phyloP scores from a whole-genome alignment of 768 basidiomycete genomes.

The Naganishia antarctica region DNA sequence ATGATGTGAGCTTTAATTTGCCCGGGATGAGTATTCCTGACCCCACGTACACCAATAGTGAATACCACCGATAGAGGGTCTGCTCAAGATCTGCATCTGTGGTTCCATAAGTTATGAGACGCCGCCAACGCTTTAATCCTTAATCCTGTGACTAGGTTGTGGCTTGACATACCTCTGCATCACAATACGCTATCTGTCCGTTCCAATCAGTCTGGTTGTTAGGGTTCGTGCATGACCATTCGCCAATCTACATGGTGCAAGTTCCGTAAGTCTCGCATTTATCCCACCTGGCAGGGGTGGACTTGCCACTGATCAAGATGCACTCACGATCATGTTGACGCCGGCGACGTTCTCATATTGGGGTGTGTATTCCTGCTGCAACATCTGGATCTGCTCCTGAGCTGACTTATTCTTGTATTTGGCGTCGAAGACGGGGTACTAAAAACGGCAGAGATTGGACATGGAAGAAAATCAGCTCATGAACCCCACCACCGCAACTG shows the following conservation, averaged over 20 bases:
- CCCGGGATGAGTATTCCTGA: too few species aligned
- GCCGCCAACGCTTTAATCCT: not conserved
- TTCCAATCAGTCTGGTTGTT: not conserved
- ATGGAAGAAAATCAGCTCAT: not conserved
- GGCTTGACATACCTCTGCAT: constrained; percentile 23
- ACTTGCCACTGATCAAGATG: too few species aligned
- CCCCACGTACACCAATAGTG: constrained; percentile 24
- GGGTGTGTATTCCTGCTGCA: not conserved
- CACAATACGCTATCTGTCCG: constrained; percentile 17
- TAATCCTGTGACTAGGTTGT: not conserved
- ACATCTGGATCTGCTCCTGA: constrained; percentile 4
- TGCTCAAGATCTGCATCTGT: constrained; percentile 1
- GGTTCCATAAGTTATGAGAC: not conserved
- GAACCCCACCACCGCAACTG: too few species aligned
- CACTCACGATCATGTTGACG: constrained; percentile 19
- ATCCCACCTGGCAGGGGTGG: not conserved
- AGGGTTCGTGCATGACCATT: constrained; percentile 26
- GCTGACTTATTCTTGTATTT: not conserved
- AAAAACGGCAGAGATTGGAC: too few species aligned
- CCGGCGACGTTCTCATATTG: not conserved
- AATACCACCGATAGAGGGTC: constrained; percentile 10
- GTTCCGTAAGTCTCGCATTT: not conserved
- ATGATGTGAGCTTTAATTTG: too few species aligned
- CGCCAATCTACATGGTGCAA: constrained; percentile 16
- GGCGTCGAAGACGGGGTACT: constrained; percentile 12